Evolutionary conservation across 768 basidiomycete genomes (phyloP).

Genomic region (Amanita rubescens): DNA sequence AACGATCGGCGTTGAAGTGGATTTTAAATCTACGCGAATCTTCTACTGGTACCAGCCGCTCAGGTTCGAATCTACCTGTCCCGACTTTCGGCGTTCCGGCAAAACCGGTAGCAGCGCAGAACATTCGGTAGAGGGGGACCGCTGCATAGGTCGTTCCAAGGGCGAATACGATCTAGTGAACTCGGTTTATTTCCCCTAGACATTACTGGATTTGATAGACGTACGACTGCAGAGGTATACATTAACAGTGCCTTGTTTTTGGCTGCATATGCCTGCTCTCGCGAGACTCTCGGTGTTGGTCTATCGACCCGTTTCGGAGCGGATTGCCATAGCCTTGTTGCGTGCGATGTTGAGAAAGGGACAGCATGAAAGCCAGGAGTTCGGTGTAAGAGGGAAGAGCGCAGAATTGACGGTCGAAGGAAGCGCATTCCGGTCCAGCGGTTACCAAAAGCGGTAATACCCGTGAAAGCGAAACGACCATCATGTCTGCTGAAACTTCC

Average conservation of each 20-base stretch:
- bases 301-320: not conserved
- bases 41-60: constrained; percentile 73
- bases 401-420: not conserved
- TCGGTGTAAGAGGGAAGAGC: not conserved
- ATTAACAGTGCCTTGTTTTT: constrained; percentile 72
- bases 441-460: not conserved
- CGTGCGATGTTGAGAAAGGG: not conserved
- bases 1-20: constrained; percentile 90
- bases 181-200: not conserved
- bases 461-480: not conserved
- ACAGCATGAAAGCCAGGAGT: not conserved
- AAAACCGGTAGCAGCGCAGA: constrained; percentile 96
- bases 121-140: constrained; percentile 95
- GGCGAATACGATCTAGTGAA: constrained; percentile 60
- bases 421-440: not conserved
- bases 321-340: not conserved
- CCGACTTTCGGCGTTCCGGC: constrained; percentile 90
- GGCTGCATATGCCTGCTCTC: constrained; percentile 38
- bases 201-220: constrained; percentile 21
- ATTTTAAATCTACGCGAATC: constrained; percentile 77
- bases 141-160: constrained; percentile 93
- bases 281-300: constrained; percentile 11
- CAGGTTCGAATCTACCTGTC: constrained; percentile 76
- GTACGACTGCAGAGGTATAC: constrained; percentile 78
- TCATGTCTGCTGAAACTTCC: constrained; percentile 6